Evolutionary conservation across 2,329 filamentous ascomycete species (phyloP), one percentile per base, ranked within the genome.

Genomic region (Ceratocystis destructans): DNA sequence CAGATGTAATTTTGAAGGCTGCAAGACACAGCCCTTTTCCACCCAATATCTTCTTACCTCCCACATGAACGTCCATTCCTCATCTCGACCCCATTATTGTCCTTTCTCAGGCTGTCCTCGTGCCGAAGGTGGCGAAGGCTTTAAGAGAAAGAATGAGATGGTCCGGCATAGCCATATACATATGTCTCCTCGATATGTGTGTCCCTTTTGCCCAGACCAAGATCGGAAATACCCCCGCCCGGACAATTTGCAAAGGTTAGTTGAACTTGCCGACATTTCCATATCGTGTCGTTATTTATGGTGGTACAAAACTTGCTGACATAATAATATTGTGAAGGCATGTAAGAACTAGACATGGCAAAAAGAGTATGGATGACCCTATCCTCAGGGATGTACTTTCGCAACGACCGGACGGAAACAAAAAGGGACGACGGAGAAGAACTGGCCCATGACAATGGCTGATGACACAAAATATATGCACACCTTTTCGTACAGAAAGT

Each of bases 171-270:
- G 93, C 0, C 82, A 97, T 2, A 94, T 97, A 3, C 94, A 99
- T 73, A 87, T 91, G 70, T 96, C 90, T 6, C 94, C 94, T 1
- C 93, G 93, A 68, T 99, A 97, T 72, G 86, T 96, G 37, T 99
- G 94, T 74, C 94, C 94, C 0, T 97, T 96, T 73, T 99, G 94
- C 74, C 89, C 90, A 1, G 91, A 96, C 72, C 83, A 91, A 70
- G 91, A 96, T 74, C 93, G 96, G 75, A 92, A 88, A 73, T 97
- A 97, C 74, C 94, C 94, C 4, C 82, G 94, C 71, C 94, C 94
- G 44, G 94, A 99, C 75, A 97, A 97, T 79, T 78, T 99, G 66
- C 93, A 96, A 78, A 86, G 93, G 90, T 95, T 80, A 70, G 82
- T 74, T 63, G 55, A 45, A 7, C 22, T 53, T 53, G 20, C 48